A percentile compares a stretch with the other conserved stretches of the same genome.
Evolutionary conservation across 2,329 filamentous ascomycete genomes (phyloP).

Genomic region (Aciculosporium take): DNA sequence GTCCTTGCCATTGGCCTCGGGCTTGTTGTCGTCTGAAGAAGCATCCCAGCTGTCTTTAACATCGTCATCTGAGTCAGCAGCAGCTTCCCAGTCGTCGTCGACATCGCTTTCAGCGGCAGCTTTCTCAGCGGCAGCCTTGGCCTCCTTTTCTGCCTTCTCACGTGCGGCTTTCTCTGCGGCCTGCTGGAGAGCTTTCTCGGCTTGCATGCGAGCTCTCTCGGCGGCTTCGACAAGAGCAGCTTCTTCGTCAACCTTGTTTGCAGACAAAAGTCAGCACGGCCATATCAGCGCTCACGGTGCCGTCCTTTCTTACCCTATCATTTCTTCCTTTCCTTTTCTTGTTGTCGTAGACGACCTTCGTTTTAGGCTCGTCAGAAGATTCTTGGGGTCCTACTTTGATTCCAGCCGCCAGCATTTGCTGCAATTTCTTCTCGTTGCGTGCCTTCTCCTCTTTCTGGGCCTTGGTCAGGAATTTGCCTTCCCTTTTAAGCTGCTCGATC

Average conservation of each 20-base stretch:
- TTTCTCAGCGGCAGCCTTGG: constrained; percentile 38
- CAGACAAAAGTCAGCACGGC: constrained; percentile 1
- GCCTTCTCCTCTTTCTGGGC: constrained; percentile 73
- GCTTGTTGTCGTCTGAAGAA: constrained; percentile 55
- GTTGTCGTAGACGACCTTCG: constrained; percentile 60
- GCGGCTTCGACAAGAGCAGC: constrained; percentile 64
- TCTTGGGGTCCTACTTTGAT: constrained; percentile 54
- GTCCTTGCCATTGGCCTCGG: constrained; percentile 12
- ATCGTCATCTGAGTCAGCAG: constrained; percentile 56
- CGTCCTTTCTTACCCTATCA: constrained; percentile 42
- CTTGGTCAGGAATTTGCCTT: constrained; percentile 76
- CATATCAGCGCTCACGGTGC: not conserved
- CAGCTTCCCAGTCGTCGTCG: constrained; percentile 79
- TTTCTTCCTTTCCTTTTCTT: constrained; percentile 63
- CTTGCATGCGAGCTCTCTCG: constrained; percentile 54
- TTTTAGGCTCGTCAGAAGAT: constrained; percentile 50
- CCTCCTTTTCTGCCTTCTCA: constrained; percentile 42
- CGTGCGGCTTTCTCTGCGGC: constrained; percentile 45
- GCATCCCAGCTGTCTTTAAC: constrained; percentile 96
- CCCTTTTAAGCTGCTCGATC: constrained; percentile 76
- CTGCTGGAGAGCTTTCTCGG: constrained; percentile 50
- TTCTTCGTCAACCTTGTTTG: constrained; percentile 55
- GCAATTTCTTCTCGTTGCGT: constrained; percentile 61
- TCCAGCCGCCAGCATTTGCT: constrained; percentile 72
- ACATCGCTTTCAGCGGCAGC: constrained; percentile 44